Evolutionary conservation across 306 rosid genomes (phyloP), one percentile per base, ranked within the genome.

Genomic region (Geum urbanum): DNA sequence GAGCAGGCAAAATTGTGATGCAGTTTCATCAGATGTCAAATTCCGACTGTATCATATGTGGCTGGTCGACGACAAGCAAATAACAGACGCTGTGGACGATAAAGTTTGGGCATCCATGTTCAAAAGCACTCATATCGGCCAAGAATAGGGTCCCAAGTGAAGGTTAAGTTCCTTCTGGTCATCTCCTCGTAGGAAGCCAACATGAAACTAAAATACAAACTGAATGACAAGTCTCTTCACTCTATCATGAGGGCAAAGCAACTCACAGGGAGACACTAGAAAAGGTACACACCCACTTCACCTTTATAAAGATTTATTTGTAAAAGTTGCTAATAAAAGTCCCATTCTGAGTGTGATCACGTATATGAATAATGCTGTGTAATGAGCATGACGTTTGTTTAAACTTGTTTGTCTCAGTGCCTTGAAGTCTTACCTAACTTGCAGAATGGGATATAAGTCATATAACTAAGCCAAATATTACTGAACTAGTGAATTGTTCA

Each of bases 181-280:
- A 39, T 43, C 39, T 39, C 53, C 52, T 45, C 24, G 19, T n/a
- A 13, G 50, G 74, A 77, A 73, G 71, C 67, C 52, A 73, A 73
- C 85, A 60, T 61, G 64, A 74, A 73, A 44, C 83, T 68, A 58
- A 73, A 77, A 64, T 78, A 79, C 79, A 62, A 78, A 67, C 3
- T 44, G 66, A 16, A 4, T 32, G 47, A 59, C 54, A 37, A 44
- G 8, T 50, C 44, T 72, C 35, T 55, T 47, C 37, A 45, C 24
- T 66, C 19, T 72, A 77, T 58, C 77, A 75, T 44, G 79, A 72
- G 74, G 53, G 75, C 2, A 43, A 72, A 57, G 5, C 49, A 60
- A 46, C 59, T 61, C 43, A 50, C 54, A 18, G 24, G 84, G 79
- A 39, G 79, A 79, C 86, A 77, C 45, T 32, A 32, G 14, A 60